A percentile compares a stretch with the other conserved stretches of the same genome.
Evolutionary conservation across 192 early-diverging fungal genomes (phyloP).

Genomic region (Phycomyces blakesleeanus): DNA sequence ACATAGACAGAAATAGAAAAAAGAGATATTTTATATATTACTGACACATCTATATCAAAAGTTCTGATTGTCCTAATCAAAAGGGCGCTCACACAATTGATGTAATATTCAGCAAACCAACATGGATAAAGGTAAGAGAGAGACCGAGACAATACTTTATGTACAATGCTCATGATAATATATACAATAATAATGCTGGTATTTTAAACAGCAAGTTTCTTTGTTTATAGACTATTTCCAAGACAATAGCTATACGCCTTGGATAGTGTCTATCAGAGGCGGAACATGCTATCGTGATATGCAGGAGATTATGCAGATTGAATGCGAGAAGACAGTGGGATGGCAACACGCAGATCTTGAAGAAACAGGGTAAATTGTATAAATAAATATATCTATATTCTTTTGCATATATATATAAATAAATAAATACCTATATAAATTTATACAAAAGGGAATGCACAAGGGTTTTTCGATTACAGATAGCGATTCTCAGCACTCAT

Average conservation of each 20-base stretch:
- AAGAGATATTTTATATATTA: too few relatives aligned
- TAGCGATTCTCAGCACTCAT: constrained; percentile 67
- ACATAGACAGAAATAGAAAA: too few relatives aligned
- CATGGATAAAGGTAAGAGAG: constrained; percentile 46
- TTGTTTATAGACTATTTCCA: constrained; percentile 67
- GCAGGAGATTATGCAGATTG: constrained; percentile 49
- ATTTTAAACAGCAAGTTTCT: constrained; percentile 49
- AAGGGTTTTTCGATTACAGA: constrained; percentile 62
- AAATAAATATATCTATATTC: constrained; percentile 10
- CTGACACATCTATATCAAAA: too few relatives aligned
- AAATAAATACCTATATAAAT: not conserved
- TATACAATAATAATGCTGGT: not conserved
- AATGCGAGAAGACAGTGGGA: constrained; percentile 56
- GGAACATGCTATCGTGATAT: constrained; percentile 62
- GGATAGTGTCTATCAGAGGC: constrained; percentile 56
- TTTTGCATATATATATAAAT: not conserved
- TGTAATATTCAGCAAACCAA: constrained; percentile 64
- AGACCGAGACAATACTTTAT: not conserved
- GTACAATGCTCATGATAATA: not conserved
- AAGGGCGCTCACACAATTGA: constrained; percentile 72
- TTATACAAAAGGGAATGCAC: constrained; percentile 43
- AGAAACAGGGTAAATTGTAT: constrained; percentile 28
- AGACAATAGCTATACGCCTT: constrained; percentile 84
- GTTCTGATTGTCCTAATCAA: constrained; percentile 59
- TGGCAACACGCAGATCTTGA: constrained; percentile 66